Evolutionary conservation across 2,329 filamentous ascomycete genomes (phyloP).

Genomic region (Xylariomycetidae sp.): DNA sequence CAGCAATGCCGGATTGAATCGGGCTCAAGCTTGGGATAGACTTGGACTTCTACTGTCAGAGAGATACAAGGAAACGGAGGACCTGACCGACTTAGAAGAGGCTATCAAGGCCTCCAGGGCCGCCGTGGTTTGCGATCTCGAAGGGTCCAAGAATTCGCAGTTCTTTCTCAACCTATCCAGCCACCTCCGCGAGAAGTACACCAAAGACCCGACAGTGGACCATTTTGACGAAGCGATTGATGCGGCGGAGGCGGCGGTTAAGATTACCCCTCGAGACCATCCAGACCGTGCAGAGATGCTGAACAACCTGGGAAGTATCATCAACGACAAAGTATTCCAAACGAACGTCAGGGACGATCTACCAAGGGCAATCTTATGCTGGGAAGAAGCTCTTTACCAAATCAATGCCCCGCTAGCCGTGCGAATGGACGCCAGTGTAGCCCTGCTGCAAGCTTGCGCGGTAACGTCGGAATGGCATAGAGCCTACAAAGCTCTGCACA

Average conservation of each 20-base stretch:
- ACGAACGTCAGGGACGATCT: not conserved
- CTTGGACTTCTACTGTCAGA: not conserved
- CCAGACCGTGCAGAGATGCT: conserved; percentile 1
- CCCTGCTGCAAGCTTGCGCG: conserved; percentile 8
- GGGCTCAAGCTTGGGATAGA: not conserved
- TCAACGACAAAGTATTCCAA: not conserved
- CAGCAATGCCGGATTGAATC: not conserved
- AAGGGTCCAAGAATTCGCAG: too few relatives aligned
- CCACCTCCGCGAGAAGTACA: too few relatives aligned
- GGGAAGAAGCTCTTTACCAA: not conserved
- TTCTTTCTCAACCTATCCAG: too few relatives aligned
- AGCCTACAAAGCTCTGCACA: conserved; percentile 7
- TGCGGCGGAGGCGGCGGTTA: too few relatives aligned
- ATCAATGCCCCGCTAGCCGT: not conserved
- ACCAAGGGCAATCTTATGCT: not conserved
- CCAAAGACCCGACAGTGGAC: too few relatives aligned
- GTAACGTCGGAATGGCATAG: too few relatives aligned
- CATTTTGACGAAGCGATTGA: too few relatives aligned
- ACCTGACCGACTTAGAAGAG: conserved; percentile 1
- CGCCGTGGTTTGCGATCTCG: too few relatives aligned
- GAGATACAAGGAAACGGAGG: not conserved
- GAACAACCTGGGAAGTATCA: conserved; percentile 1
- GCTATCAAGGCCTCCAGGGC: not conserved
- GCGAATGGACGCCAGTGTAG: not conserved
- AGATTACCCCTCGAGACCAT: not conserved